Percentiles rank a stretch among this genome's conserved stretches.
Evolutionary conservation across 2,329 filamentous ascomycete species (phyloP).

Genomic region (Verticillium longisporum): DNA sequence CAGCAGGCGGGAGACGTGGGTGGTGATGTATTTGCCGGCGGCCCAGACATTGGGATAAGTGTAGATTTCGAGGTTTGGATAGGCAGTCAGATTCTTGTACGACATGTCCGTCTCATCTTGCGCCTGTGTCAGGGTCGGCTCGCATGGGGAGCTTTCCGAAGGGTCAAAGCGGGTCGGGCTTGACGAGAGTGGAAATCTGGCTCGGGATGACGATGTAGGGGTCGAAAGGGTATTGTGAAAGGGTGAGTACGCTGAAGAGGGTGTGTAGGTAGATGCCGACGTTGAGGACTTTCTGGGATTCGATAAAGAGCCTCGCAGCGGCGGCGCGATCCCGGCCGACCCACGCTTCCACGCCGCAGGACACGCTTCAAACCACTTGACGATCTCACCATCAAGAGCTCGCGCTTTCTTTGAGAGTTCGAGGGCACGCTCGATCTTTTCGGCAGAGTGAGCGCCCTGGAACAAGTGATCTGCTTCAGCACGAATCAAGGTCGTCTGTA

Average conservation of each 20-base stretch:
- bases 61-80: slow-evolving; percentile 11
- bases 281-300: not conserved
- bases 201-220: not conserved
- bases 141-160: not conserved
- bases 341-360: slow-evolving; percentile 13
- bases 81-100: slow-evolving; percentile 8
- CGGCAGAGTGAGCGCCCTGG: slow-evolving; percentile 8
- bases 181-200: not conserved
- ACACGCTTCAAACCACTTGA: slow-evolving; percentile 13
- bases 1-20: slow-evolving; percentile 14
- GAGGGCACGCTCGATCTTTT: slow-evolving; percentile 14
- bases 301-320: not conserved
- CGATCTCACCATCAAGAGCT: slow-evolving; percentile 12
- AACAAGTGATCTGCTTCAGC: slow-evolving; percentile 15
- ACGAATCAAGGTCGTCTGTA: slow-evolving; percentile 16
- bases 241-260: not conserved
- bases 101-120: not conserved
- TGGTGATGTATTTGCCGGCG: slow-evolving; percentile 16
- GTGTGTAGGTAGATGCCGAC: not conserved
- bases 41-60: slow-evolving; percentile 16
- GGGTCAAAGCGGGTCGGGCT: not conserved
- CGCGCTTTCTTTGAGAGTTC: slow-evolving; percentile 12
- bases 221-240: not conserved
- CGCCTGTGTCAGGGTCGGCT: not conserved
- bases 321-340: slow-evolving; percentile 10